These are phyloP conservation scores for Salix purpurea DNA, from an alignment of 345 rosid genomes.

Conservation along the genomic window DNA sequence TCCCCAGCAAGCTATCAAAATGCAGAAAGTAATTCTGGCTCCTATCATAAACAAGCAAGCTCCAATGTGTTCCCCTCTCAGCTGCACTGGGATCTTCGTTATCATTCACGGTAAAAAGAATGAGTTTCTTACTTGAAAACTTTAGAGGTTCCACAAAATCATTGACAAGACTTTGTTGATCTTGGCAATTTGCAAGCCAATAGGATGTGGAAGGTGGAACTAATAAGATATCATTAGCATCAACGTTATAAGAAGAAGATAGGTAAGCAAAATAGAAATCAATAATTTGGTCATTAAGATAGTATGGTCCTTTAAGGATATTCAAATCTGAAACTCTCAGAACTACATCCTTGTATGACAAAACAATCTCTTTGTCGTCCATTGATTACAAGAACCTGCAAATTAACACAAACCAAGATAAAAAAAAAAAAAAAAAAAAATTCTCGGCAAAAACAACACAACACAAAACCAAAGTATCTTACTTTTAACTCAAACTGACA, in stretches of 20 bases:
- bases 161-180: conserved; percentile 35
- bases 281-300: conserved; percentile 66
- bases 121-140: conserved; percentile 41
- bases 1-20: conserved; percentile 57
- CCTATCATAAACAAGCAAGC: conserved; percentile 58
- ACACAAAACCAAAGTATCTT: too few relatives aligned
- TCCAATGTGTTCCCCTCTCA: conserved; percentile 89
- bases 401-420: too few relatives aligned
- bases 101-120: conserved; percentile 73
- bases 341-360: conserved; percentile 58
- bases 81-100: conserved; percentile 54
- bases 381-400: too few relatives aligned
- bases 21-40: conserved; percentile 57
- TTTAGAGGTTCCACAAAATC: conserved; percentile 59
- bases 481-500: too few relatives aligned
- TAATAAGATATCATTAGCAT: conserved; percentile 38
- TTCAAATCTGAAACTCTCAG: conserved; percentile 72
- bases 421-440: too few relatives aligned
- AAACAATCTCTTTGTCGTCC: too few relatives aligned
- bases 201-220: conserved; percentile 78
- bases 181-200: conserved; percentile 73
- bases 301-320: conserved; percentile 51
- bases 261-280: conserved; percentile 80
- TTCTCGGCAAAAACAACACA: too few relatives aligned
- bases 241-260: conserved; percentile 41